These are phyloP conservation scores for Kodamaea hsintzibuensis DNA, from an alignment of 805 yeast species.

Conservation along the genomic window DNA sequence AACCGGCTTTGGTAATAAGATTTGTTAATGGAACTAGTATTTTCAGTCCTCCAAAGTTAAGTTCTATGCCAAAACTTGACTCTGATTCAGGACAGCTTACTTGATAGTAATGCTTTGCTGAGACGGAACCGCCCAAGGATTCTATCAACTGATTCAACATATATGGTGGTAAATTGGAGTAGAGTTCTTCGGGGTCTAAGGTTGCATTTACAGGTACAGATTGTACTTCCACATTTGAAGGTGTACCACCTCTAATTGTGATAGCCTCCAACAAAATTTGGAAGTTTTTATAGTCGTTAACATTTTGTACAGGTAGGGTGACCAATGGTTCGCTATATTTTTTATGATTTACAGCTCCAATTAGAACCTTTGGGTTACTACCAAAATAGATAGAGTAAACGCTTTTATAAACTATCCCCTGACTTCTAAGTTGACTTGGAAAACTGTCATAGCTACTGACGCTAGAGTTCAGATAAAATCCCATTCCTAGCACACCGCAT, in stretches of 20 bases:
- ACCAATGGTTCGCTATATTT: conserved; percentile 53
- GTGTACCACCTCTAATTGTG: not conserved
- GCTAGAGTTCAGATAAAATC: conserved; percentile 8
- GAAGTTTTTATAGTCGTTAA: no score
- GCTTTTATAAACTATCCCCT: conserved; percentile 9
- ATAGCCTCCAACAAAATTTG: not conserved
- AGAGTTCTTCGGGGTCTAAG: not conserved
- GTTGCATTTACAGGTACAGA: not conserved
- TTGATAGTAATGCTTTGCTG: not conserved
- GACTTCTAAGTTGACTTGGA: conserved; percentile 30
- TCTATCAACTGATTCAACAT: not conserved
- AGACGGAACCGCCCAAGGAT: not conserved
- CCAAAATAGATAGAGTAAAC: conserved; percentile 16
- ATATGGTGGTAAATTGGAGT: not conserved
- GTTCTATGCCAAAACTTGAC: not conserved
- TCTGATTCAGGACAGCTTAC: not conserved
- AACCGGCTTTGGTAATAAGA: not conserved
- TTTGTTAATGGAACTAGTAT: conserved; percentile 8
- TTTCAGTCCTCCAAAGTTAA: conserved; percentile 1
- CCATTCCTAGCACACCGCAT: not conserved
- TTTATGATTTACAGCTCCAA: conserved; percentile 70
- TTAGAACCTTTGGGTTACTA: conserved; percentile 38
- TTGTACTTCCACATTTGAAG: not conserved
- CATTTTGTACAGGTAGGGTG: no score
- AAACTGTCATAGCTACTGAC: conserved; percentile 34